Evolutionary conservation across 352 stramenopile species (phyloP).

Genomic region (Pythium brachiatum): DNA sequence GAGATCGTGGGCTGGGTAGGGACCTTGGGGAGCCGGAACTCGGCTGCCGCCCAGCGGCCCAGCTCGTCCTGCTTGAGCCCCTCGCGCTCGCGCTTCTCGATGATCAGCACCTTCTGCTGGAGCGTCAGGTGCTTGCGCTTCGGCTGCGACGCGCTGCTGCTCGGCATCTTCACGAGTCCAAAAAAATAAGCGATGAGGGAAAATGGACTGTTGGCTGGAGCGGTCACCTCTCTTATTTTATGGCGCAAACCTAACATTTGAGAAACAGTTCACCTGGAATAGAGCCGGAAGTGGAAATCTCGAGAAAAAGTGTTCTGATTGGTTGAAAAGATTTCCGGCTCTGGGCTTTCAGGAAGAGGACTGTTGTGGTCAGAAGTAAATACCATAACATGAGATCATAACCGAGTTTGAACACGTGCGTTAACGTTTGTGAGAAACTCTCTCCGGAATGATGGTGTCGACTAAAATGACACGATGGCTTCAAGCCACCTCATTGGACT

Average conservation of each 20-base stretch:
- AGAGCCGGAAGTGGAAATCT: too few relatives aligned
- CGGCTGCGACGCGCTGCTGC: background rate
- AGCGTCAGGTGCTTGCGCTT: constrained; percentile 15
- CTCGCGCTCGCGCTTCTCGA: constrained; percentile 19
- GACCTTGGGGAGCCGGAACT: constrained; percentile 14
- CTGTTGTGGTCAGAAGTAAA: background rate
- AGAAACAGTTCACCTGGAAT: background rate
- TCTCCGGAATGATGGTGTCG: constrained; percentile 9
- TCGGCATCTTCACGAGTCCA: background rate
- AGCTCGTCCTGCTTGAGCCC: constrained; percentile 22
- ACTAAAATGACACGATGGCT: constrained; percentile 13
- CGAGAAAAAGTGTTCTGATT: too few relatives aligned
- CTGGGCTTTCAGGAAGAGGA: too few relatives aligned
- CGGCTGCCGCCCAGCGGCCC: constrained; percentile 10
- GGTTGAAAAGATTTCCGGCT: background rate
- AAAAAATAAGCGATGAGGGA: constrained; percentile 12
- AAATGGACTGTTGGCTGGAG: background rate
- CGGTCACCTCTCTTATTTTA: background rate
- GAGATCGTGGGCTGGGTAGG: constrained; percentile 21
- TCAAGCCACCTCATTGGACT: constrained; percentile 4
- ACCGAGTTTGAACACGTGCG: too few relatives aligned
- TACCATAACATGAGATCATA: too few relatives aligned
- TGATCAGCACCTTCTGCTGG: constrained; percentile 22
- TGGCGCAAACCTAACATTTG: background rate
- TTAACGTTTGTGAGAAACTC: background rate